Percentiles rank a stretch among this genome's conserved stretches.
These are phyloP conservation scores for Coniochaeta sp. DNA, from an alignment of 2,329 filamentous ascomycete genomes.

Conservation along the genomic window DNA sequence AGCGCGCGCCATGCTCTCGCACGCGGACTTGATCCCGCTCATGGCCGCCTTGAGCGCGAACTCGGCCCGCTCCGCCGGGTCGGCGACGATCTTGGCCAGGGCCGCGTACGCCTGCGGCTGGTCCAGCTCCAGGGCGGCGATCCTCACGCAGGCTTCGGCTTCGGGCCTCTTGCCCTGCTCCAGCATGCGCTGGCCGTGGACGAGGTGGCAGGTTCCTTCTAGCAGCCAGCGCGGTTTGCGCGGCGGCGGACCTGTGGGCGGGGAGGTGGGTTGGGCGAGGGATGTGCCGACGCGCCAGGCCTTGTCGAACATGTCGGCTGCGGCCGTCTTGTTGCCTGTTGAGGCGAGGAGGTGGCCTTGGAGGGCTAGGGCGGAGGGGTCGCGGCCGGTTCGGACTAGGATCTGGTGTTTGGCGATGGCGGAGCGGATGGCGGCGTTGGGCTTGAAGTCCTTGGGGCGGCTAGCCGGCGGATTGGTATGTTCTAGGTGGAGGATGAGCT, in stretches of 20 bases:
- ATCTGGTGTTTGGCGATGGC: constrained; percentile 14
- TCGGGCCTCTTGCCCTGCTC: constrained; percentile 9
- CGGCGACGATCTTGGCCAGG: constrained; percentile 19
- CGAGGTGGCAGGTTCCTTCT: constrained; percentile 22
- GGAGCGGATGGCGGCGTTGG: constrained; percentile 7
- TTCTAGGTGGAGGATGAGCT: constrained; percentile 13
- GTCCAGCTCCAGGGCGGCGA: constrained; percentile 24
- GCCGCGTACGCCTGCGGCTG: constrained; percentile 15
- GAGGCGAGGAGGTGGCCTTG: constrained; percentile 19
- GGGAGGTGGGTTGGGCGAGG: background rate
- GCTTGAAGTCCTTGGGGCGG: background rate
- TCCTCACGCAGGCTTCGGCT: constrained; percentile 12
- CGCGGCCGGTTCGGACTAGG: constrained; percentile 9
- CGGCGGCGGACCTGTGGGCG: background rate
- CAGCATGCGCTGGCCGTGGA: constrained; percentile 18
- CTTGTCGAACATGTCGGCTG: constrained; percentile 20
- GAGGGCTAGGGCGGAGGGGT: constrained; percentile 28
- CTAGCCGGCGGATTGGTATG: background rate
- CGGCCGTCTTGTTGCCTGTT: constrained; percentile 13
- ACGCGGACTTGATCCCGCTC: constrained; percentile 10
- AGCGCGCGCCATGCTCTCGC: constrained; percentile 11
- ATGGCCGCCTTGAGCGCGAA: constrained; percentile 24
- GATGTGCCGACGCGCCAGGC: constrained; percentile 11
- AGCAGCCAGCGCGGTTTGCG: constrained; percentile 24
- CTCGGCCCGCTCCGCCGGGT: constrained; percentile 13